A percentile compares a stretch with the other conserved stretches of the same genome.
phyloP scores from a whole-genome alignment of 495 filamentous ascomycete species.

The Lasiosphaeriaceae sp. region DNA sequence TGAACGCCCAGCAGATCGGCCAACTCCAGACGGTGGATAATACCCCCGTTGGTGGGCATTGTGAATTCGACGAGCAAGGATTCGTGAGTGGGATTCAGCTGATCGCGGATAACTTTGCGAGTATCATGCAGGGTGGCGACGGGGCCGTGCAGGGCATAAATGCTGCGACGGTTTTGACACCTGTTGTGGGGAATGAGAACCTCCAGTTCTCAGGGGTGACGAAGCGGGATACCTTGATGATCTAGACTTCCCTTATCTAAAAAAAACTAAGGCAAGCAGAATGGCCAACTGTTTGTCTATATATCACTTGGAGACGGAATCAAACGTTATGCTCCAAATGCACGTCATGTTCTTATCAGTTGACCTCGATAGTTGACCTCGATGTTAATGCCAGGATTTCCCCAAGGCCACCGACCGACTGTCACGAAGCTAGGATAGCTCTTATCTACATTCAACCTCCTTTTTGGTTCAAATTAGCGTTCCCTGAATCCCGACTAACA shows the following conservation, averaged over 20 bases:
- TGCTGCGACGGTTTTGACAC: conserved; percentile 35
- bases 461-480: conserved; percentile 22
- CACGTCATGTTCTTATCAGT: no score
- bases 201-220: conserved; percentile 13
- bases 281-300: no score
- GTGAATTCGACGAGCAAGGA: conserved; percentile 46
- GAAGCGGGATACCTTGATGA: conserved; percentile 6
- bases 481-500: no score
- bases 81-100: conserved; percentile 48
- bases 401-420: no score
- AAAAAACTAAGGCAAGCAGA: no score
- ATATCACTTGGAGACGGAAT: no score
- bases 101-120: conserved; percentile 41
- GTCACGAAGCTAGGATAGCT: background rate
- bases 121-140: conserved; percentile 41
- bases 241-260: no score
- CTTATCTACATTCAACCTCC: background rate
- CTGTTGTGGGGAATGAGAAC: conserved; percentile 42
- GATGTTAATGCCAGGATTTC: no score
- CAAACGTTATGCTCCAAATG: no score
- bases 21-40: conserved; percentile 48
- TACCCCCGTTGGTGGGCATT: conserved; percentile 44
- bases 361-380: no score
- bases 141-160: conserved; percentile 41
- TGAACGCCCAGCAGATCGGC: conserved; percentile 34